Evolutionary conservation across 2,329 filamentous ascomycete genomes (phyloP).

Genomic region (Pyrenochaeta sp.): DNA sequence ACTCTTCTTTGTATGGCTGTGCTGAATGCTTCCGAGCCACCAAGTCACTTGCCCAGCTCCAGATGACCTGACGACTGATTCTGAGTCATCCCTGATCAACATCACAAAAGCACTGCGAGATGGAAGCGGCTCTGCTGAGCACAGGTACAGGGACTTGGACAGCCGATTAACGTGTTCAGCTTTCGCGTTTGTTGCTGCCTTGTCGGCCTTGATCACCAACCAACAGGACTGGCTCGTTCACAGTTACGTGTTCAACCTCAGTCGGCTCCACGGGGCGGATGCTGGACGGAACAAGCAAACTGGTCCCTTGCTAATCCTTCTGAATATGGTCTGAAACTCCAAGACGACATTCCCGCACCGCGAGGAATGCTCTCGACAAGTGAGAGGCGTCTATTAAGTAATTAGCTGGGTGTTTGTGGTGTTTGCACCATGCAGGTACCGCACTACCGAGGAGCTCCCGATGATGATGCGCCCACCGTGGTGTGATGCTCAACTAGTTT

Average conservation of each 20-base stretch:
- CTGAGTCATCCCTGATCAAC: conserved; percentile 26
- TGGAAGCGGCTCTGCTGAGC: background rate
- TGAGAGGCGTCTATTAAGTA: background rate
- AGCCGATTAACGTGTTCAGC: background rate
- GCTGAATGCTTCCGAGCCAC: conserved; percentile 31
- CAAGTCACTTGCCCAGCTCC: conserved; percentile 41
- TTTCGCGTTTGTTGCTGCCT: conserved; percentile 7
- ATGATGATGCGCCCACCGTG: conserved; percentile 37
- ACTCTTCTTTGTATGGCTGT: conserved; percentile 41
- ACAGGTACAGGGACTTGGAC: background rate
- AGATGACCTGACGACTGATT: conserved; percentile 31
- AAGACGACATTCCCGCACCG: background rate
- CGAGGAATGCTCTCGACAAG: background rate
- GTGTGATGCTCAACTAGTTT: conserved; percentile 37
- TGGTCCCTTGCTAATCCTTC: background rate
- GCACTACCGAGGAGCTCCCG: conserved; percentile 21
- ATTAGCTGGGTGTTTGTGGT: conserved; percentile 13
- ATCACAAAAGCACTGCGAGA: background rate
- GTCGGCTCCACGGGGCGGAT: background rate
- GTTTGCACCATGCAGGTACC: conserved; percentile 26
- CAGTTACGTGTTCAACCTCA: background rate
- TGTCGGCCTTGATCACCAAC: background rate
- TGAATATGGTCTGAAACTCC: background rate
- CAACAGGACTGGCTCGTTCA: background rate
- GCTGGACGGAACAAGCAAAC: background rate